Conservation (phyloP, 306 rosid genomes). For the Vigna trinervia region DNA sequence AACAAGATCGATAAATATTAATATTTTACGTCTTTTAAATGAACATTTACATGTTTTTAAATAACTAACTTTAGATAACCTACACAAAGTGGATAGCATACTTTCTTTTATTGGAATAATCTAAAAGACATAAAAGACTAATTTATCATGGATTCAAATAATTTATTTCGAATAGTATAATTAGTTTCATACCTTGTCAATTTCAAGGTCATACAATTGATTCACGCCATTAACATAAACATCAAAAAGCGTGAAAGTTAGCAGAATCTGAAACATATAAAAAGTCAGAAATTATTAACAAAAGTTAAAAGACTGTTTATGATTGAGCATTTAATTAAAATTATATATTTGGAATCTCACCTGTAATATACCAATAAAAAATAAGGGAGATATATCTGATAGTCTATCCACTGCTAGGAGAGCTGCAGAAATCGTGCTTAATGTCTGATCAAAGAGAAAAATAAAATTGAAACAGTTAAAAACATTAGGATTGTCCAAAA, state of each 20-base stretch:
- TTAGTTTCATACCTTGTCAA: constrained; percentile 5
- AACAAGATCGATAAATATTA: too few relatives aligned
- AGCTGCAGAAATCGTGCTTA: neutral
- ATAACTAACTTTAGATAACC: too few relatives aligned
- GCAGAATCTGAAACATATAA: constrained; percentile 62
- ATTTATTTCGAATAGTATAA: too few relatives aligned
- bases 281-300: neutral
- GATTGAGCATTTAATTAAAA: neutral
- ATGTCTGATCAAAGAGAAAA: neutral
- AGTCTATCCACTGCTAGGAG: neutral
- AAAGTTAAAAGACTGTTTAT: constrained; percentile 17
- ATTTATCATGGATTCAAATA: too few relatives aligned
- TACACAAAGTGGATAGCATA: too few relatives aligned
- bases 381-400: constrained; percentile 30
- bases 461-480: neutral
- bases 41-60: too few relatives aligned
- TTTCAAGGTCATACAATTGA: constrained; percentile 1
- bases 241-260: constrained; percentile 70
- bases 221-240: constrained; percentile 67
- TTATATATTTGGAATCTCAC: neutral
- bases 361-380: constrained; percentile 22
- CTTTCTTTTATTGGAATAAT: too few relatives aligned
- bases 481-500: too few relatives aligned
- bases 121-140: too few relatives aligned
- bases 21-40: too few relatives aligned